Conservation (phyloP, 768 basidiomycete genomes). For the Amanita polypyramis region DNA sequence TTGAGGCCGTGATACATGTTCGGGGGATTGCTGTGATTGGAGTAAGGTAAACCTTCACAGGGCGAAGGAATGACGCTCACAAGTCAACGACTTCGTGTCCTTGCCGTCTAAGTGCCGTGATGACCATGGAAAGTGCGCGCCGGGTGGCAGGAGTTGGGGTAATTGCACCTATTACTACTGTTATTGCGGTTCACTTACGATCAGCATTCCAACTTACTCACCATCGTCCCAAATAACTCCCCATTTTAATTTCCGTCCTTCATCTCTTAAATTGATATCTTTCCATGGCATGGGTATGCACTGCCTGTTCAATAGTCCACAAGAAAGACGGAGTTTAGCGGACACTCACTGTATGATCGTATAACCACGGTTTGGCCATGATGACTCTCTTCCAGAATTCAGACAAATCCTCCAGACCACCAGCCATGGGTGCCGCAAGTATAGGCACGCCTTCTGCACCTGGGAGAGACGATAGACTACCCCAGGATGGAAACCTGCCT, state of each 20-base stretch:
- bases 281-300: conserved; percentile 42
- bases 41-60: background rate
- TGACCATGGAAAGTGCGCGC: conserved; percentile 42
- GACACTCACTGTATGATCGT: conserved; percentile 46
- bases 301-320: conserved; percentile 15
- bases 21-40: conserved; percentile 27
- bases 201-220: conserved; percentile 16
- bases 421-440: conserved; percentile 50
- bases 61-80: conserved; percentile 25
- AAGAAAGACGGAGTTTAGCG: conserved; percentile 8
- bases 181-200: background rate
- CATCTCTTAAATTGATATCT: conserved; percentile 33
- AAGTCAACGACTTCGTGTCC: conserved; percentile 58
- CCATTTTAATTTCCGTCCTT: conserved; percentile 47
- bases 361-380: conserved; percentile 52
- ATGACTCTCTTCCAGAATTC: conserved; percentile 59
- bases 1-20: conserved; percentile 36
- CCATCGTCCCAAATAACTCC: conserved; percentile 56
- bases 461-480: conserved; percentile 32
- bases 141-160: conserved; percentile 53
- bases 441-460: conserved; percentile 50
- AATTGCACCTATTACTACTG: conserved; percentile 35
- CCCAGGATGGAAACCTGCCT: conserved; percentile 46
- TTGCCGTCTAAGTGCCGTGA: conserved; percentile 39
- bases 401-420: conserved; percentile 48